phyloP scores from a whole-genome alignment of 2,329 filamentous ascomycete species.

The Verticillium tricorpus region DNA sequence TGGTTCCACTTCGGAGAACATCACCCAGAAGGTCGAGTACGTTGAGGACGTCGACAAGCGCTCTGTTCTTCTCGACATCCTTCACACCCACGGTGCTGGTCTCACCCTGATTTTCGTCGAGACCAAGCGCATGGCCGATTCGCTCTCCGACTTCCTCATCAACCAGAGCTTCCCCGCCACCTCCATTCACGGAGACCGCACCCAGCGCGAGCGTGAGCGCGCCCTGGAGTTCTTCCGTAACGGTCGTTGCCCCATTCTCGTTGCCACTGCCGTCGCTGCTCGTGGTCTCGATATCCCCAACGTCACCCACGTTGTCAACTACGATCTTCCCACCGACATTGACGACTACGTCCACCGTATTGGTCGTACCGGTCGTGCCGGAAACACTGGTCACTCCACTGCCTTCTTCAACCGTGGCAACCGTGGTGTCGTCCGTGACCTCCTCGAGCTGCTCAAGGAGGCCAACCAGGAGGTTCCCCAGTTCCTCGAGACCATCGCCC shows the following conservation, averaged over 20 bases:
- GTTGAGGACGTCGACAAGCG: slow-evolving; percentile 97
- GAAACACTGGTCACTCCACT: slow-evolving; percentile 96
- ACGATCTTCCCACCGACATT: slow-evolving; percentile 97
- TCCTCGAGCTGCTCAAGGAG: slow-evolving; percentile 97
- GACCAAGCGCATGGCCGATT: slow-evolving; percentile 99
- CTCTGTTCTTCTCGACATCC: slow-evolving; percentile 92
- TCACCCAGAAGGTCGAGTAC: slow-evolving; percentile 97
- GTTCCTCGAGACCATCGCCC: slow-evolving; percentile 96
- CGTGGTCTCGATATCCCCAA: slow-evolving; percentile 91
- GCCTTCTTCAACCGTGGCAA: slow-evolving; percentile 99
- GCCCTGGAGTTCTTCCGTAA: slow-evolving; percentile 97
- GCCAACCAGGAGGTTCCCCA: slow-evolving; percentile 93
- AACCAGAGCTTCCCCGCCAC: slow-evolving; percentile 98
- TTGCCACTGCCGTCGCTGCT: slow-evolving; percentile 94
- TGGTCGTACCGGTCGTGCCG: slow-evolving; percentile 98
- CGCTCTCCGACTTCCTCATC: slow-evolving; percentile 94
- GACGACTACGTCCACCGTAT: slow-evolving; percentile 99
- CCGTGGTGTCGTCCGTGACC: slow-evolving; percentile 92
- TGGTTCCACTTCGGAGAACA: slow-evolving; percentile 99
- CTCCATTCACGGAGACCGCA: slow-evolving; percentile 97
- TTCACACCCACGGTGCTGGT: slow-evolving; percentile 86
- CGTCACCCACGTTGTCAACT: slow-evolving; percentile 97
- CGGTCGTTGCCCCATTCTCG: slow-evolving; percentile 90
- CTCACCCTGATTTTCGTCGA: slow-evolving; percentile 97
- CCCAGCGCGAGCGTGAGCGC: slow-evolving; percentile 97